Evolutionary conservation across 164 flowering plant species (phyloP).

Genomic region (Sedum album): DNA sequence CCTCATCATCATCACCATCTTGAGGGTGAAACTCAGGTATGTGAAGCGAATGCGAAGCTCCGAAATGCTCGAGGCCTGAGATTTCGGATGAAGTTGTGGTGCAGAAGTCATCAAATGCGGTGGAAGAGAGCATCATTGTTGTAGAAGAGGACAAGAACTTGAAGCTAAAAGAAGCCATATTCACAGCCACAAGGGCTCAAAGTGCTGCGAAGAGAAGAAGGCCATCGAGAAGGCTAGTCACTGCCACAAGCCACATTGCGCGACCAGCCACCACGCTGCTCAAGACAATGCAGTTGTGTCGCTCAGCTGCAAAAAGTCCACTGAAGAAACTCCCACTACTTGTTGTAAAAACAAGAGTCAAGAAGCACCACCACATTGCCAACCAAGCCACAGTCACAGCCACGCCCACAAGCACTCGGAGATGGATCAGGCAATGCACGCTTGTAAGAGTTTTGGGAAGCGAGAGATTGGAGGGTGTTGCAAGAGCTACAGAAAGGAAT

Average conservation of each 20-base stretch:
- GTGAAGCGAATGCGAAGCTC: not conserved
- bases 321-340: not conserved
- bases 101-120: not conserved
- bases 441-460: conserved; percentile 24
- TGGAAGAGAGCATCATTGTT: conserved; percentile 3
- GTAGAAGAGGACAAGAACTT: not conserved
- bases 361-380: not conserved
- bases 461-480: conserved; percentile 45
- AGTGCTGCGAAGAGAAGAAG: not conserved
- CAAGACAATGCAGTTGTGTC: not conserved
- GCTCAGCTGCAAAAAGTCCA: not conserved
- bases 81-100: not conserved
- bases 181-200: not conserved
- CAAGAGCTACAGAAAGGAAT: conserved; percentile 45
- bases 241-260: not conserved
- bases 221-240: not conserved
- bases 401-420: no score
- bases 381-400: not conserved
- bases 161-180: not conserved
- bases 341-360: conserved; percentile 10
- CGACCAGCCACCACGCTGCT: conserved; percentile 4
- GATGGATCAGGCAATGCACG: not conserved
- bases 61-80: not conserved
- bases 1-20: conserved; percentile 5
- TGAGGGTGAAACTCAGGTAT: not conserved